These are phyloP conservation scores for Gnaphalium uliginosum DNA, from an alignment of 129 eudicot species.

Conservation along the genomic window DNA sequence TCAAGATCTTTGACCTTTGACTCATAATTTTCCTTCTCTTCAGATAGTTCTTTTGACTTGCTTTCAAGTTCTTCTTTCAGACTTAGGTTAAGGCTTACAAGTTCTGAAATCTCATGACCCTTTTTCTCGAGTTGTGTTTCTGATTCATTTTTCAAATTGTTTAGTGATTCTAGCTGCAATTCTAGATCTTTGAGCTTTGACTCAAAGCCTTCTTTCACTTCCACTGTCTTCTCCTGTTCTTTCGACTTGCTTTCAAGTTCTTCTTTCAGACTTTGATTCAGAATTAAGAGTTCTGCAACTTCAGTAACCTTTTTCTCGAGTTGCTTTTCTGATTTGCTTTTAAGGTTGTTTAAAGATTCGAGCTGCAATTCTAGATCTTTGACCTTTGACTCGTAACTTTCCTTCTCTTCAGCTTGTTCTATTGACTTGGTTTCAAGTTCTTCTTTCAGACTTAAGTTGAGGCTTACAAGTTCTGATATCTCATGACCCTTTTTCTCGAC, in stretches of 20 bases:
- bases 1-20: constrained; percentile 45
- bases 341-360: constrained; percentile 29
- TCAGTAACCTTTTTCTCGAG: constrained; percentile 41
- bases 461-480: constrained; percentile 18
- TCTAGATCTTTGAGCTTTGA: constrained; percentile 41
- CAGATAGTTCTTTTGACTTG: constrained; percentile 45
- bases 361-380: constrained; percentile 45
- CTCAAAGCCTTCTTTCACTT: constrained; percentile 47
- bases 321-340: constrained; percentile 47
- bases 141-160: constrained; percentile 29
- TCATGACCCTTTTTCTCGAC: constrained; percentile 36
- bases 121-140: constrained; percentile 50
- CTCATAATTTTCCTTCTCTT: constrained; percentile 55
- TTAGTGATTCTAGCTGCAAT: constrained; percentile 30
- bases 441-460: constrained; percentile 16
- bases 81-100: constrained; percentile 33
- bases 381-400: constrained; percentile 31
- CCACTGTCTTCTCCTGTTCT: constrained; percentile 36
- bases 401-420: constrained; percentile 56
- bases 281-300: constrained; percentile 28
- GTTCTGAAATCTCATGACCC: constrained; percentile 47
- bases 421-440: constrained; percentile 27
- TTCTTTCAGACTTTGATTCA: constrained; percentile 37
- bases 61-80: constrained; percentile 50
- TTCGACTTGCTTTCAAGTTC: constrained; percentile 43